Conservation (phyloP, 2,329 filamentous ascomycete genomes). For the Botryosphaeria agaves region DNA sequence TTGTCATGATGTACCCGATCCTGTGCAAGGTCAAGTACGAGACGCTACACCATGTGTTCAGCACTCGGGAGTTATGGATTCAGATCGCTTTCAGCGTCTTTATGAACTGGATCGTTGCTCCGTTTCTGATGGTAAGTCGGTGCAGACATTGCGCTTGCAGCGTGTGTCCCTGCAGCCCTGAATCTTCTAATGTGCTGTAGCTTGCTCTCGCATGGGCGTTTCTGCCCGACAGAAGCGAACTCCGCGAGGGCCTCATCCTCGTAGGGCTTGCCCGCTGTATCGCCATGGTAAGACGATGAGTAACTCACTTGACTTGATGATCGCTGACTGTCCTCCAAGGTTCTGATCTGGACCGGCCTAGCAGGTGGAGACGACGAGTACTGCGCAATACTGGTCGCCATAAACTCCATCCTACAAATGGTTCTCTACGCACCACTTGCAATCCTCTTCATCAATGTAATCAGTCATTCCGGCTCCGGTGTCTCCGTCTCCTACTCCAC, state of each 20-base stretch:
- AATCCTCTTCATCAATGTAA: slow-evolving; percentile 43
- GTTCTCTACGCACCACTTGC: slow-evolving; percentile 29
- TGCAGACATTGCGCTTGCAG: too few relatives aligned
- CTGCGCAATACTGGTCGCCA: slow-evolving; percentile 44
- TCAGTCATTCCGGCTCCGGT: slow-evolving; percentile 28
- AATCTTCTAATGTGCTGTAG: too few relatives aligned
- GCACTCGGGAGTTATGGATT: slow-evolving; percentile 48
- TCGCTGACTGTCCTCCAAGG: slow-evolving; percentile 14
- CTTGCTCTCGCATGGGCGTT: slow-evolving; percentile 50
- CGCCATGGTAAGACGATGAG: slow-evolving; percentile 53
- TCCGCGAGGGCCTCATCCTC: slow-evolving; percentile 51
- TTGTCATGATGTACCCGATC: slow-evolving; percentile 93
- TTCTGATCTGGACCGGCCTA: slow-evolving; percentile 61
- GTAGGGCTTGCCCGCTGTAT: slow-evolving; percentile 78
- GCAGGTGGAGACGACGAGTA: slow-evolving; percentile 67
- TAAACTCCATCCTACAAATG: slow-evolving; percentile 31
- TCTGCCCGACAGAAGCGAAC: slow-evolving; percentile 28
- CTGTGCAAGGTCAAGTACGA: slow-evolving; percentile 75
- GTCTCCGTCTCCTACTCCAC: slow-evolving; percentile 38
- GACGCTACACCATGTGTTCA: slow-evolving; percentile 49
- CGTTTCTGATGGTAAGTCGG: slow-evolving; percentile 60
- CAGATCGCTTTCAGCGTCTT: slow-evolving; percentile 64
- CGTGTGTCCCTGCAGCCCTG: too few relatives aligned
- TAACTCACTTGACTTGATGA: not conserved
- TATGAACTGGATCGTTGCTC: slow-evolving; percentile 70